Evolutionary conservation across 1,284 basidiomycete species (phyloP).

Genomic region (Quambalaria eucalypti): DNA sequence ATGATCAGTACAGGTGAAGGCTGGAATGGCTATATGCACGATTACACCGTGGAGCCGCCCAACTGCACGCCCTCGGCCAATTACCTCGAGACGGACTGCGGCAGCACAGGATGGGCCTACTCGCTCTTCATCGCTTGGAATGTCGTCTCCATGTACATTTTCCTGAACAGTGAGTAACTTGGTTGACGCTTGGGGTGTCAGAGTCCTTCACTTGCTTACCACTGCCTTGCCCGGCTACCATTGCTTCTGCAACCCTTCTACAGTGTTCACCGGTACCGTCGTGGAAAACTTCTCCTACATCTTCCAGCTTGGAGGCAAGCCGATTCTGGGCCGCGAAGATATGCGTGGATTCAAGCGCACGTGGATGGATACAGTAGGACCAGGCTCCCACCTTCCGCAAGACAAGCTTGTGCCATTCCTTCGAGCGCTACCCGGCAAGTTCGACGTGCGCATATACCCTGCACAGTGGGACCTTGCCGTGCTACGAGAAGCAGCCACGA

Average conservation of each 20-base stretch:
- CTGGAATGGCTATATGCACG: slow-evolving; percentile 46
- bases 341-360: slow-evolving; percentile 71
- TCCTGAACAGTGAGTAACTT: slow-evolving; percentile 83
- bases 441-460: slow-evolving; percentile 36
- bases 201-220: not conserved
- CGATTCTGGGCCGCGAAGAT: slow-evolving; percentile 67
- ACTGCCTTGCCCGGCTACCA: not conserved
- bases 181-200: not conserved
- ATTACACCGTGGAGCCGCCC: slow-evolving; percentile 59
- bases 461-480: slow-evolving; percentile 15
- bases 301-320: slow-evolving; percentile 77
- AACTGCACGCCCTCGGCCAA: slow-evolving; percentile 63
- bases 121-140: slow-evolving; percentile 92
- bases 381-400: slow-evolving; percentile 63
- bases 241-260: not conserved
- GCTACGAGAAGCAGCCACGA: not conserved
- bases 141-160: slow-evolving; percentile 72
- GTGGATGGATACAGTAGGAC: slow-evolving; percentile 77
- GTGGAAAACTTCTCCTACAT: slow-evolving; percentile 96
- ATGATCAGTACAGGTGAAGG: slow-evolving; percentile 53
- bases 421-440: slow-evolving; percentile 21
- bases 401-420: slow-evolving; percentile 71
- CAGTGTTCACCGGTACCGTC: slow-evolving; percentile 61
- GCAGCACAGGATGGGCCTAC: slow-evolving; percentile 75
- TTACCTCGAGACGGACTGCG: slow-evolving; percentile 73